Conservation (phyloP, 1,284 basidiomycete genomes). For the Athelia psychrophila region DNA sequence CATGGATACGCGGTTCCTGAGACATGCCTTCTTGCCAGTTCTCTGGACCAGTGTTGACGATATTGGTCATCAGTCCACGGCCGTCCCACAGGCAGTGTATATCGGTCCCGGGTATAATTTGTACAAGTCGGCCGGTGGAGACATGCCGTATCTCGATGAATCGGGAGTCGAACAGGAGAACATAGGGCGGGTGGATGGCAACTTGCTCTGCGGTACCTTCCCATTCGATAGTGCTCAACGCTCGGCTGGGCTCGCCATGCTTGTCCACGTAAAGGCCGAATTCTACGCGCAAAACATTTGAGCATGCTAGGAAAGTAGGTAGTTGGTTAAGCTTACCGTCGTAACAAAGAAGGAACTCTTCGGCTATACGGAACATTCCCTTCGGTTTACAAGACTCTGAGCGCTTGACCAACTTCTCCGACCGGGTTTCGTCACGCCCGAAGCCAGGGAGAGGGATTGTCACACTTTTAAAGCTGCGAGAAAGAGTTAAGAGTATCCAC, state of each 20-base stretch:
- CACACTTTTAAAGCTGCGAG: constrained; percentile 76
- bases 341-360: constrained; percentile 92
- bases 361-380: constrained; percentile 90
- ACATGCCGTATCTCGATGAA: constrained; percentile 94
- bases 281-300: constrained; percentile 44
- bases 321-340: constrained; percentile 55
- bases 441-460: constrained; percentile 83
- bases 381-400: constrained; percentile 83
- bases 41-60: constrained; percentile 35
- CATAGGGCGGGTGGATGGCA: constrained; percentile 85
- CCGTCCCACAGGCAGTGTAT: constrained; percentile 89
- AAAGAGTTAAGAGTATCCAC: constrained; percentile 3
- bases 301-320: constrained; percentile 4
- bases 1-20: constrained; percentile 73
- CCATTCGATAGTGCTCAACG: constrained; percentile 85
- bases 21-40: constrained; percentile 42
- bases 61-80: constrained; percentile 47
- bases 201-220: constrained; percentile 89
- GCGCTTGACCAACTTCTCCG: constrained; percentile 73
- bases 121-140: constrained; percentile 80
- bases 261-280: constrained; percentile 91
- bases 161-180: constrained; percentile 87
- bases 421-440: constrained; percentile 71
- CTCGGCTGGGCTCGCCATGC: constrained; percentile 81
- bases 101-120: constrained; percentile 84